phyloP scores from a whole-genome alignment of 352 stramenopile species.

The Phytophthora hibernalis region DNA sequence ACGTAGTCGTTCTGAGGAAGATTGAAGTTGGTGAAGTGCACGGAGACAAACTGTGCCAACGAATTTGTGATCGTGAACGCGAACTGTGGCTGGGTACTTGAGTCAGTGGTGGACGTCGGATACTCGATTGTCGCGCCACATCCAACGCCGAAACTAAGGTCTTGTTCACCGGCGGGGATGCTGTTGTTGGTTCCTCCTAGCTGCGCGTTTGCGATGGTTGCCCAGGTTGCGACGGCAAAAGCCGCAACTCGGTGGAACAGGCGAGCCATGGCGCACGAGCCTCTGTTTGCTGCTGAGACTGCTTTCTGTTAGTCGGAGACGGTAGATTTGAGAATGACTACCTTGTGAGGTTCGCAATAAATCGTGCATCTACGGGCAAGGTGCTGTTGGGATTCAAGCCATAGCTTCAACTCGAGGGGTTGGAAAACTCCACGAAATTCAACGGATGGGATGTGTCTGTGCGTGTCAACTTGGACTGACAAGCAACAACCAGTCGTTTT shows the following conservation, averaged over 20 bases:
- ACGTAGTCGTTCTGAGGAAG: constrained; percentile 65
- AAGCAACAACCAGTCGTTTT: constrained; percentile 20
- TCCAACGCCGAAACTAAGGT: constrained; percentile 39
- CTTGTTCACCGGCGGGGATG: constrained; percentile 20
- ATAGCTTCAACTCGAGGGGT: constrained; percentile 10
- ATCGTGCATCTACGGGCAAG: background rate
- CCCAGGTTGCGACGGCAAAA: constrained; percentile 25
- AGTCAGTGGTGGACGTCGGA: constrained; percentile 22
- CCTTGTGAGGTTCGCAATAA: background rate
- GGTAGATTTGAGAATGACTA: constrained; percentile 31
- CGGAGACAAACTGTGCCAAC: constrained; percentile 56
- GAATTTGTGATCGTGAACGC: constrained; percentile 48
- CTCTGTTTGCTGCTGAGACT: constrained; percentile 10
- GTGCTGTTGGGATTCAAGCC: background rate
- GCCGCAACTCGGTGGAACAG: constrained; percentile 24
- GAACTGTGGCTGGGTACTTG: constrained; percentile 36
- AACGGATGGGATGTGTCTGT: constrained; percentile 29
- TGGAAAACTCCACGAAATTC: constrained; percentile 20
- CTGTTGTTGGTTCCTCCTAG: constrained; percentile 20
- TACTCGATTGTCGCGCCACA: constrained; percentile 38
- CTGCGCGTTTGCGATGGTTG: constrained; percentile 18
- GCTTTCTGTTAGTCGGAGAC: constrained; percentile 12
- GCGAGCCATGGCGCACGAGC: constrained; percentile 25
- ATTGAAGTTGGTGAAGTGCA: constrained; percentile 75
- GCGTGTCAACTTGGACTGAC: constrained; percentile 1